phyloP scores from a whole-genome alignment of 805 yeast species.

The Hanseniaspora singularis region DNA sequence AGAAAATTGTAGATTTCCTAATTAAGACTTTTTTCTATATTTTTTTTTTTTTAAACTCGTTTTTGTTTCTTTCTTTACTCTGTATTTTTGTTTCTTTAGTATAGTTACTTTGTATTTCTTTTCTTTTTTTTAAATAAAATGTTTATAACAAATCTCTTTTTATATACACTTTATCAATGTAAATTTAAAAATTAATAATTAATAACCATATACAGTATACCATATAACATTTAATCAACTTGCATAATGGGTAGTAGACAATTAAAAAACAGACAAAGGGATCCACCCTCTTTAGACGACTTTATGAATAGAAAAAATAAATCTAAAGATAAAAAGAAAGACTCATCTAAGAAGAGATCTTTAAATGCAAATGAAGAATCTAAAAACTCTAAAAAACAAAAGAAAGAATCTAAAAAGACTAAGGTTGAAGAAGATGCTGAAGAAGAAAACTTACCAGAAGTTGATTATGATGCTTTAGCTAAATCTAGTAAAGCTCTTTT shows the following conservation, averaged over 20 bases:
- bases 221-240: background rate
- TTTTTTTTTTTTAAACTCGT: background rate
- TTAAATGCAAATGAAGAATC: background rate
- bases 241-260: conserved; percentile 69
- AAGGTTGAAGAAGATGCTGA: conserved; percentile 28
- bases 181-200: too few relatives aligned
- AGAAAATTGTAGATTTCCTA: background rate
- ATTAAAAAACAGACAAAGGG: conserved; percentile 84
- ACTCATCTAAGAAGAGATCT: conserved; percentile 17
- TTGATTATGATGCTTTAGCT: conserved; percentile 53
- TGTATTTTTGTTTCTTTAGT: too few relatives aligned
- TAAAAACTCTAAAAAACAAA: conserved; percentile 19
- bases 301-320: conserved; percentile 43
- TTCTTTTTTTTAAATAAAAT: too few relatives aligned
- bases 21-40: background rate
- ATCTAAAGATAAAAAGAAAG: conserved; percentile 30
- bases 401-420: conserved; percentile 23
- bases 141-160: too few relatives aligned
- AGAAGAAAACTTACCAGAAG: conserved; percentile 48
- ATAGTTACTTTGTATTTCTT: too few relatives aligned
- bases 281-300: conserved; percentile 82
- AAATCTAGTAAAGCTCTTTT: conserved; percentile 63
- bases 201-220: too few relatives aligned
- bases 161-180: too few relatives aligned
- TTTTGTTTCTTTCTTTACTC: background rate